Percentiles rank a stretch among this genome's conserved stretches.
phyloP scores from a whole-genome alignment of 495 filamentous ascomycete species.

The Neurospora sp. region DNA sequence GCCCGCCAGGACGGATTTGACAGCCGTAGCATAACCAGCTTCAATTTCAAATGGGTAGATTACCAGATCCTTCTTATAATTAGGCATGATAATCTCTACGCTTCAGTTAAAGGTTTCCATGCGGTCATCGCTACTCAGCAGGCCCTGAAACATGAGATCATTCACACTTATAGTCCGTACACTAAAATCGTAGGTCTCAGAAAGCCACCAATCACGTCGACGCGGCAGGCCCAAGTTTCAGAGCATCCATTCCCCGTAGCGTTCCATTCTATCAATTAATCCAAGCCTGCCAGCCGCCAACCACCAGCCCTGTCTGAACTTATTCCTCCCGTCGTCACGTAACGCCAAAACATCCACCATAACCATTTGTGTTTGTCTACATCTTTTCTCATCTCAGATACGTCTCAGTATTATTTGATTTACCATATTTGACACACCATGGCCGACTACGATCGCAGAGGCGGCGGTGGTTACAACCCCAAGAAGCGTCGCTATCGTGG shows the following conservation, averaged over 20 bases:
- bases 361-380: neutral
- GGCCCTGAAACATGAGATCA: neutral
- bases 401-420: neutral
- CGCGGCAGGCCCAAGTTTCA: neutral
- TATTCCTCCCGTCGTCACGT: neutral
- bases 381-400: neutral
- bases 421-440: slow-evolving; percentile 30
- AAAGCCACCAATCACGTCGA: neutral
- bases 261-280: neutral
- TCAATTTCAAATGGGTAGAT: neutral
- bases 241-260: neutral
- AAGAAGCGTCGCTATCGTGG: slow-evolving; percentile 50
- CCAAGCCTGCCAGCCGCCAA: neutral
- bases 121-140: neutral
- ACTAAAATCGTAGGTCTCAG: neutral
- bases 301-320: neutral
- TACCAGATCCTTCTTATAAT: neutral
- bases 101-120: neutral
- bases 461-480: slow-evolving; percentile 49
- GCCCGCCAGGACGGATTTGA: neutral
- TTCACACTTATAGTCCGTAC: neutral
- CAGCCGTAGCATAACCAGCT: neutral
- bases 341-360: neutral
- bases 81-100: neutral
- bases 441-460: slow-evolving; percentile 65